These are phyloP conservation scores for Pontederia paniculata DNA, from an alignment of 176 grass and related monocot genomes.

Conservation along the genomic window DNA sequence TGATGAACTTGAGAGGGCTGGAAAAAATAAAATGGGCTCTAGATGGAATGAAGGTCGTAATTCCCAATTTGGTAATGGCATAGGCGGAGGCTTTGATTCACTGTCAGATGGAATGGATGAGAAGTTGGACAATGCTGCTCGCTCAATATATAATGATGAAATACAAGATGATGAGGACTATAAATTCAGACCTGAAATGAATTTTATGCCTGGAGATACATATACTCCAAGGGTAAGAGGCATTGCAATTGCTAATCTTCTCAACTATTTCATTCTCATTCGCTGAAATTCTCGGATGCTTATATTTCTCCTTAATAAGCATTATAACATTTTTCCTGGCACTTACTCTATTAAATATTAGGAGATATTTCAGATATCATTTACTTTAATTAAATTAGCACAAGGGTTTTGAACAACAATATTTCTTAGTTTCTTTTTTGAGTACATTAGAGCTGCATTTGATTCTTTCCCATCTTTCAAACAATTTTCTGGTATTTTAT, in stretches of 20 bases:
- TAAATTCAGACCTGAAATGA: conserved; percentile 53
- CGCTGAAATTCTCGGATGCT: not conserved
- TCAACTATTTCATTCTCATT: not conserved
- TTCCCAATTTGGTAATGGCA: conserved; percentile 15
- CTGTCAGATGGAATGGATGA: conserved; percentile 52
- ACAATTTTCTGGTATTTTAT: not conserved
- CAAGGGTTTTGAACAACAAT: too few relatives aligned
- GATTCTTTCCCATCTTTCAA: too few relatives aligned
- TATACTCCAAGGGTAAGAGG: conserved; percentile 47
- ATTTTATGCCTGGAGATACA: conserved; percentile 29
- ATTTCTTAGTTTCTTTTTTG: too few relatives aligned
- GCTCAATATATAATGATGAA: conserved; percentile 24
- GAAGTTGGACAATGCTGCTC: conserved; percentile 27
- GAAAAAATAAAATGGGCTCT: conserved; percentile 19
- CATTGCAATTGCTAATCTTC: not conserved
- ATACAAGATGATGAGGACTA: conserved; percentile 37
- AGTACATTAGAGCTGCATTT: too few relatives aligned
- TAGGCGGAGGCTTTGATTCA: conserved; percentile 30
- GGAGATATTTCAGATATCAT: too few relatives aligned
- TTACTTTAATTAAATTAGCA: too few relatives aligned
- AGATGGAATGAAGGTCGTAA: conserved; percentile 13
- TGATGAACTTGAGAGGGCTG: conserved; percentile 26
- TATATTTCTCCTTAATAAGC: too few relatives aligned
- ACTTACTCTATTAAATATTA: too few relatives aligned
- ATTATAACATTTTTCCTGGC: too few relatives aligned